A percentile compares a stretch with the other conserved stretches of the same genome.
Conservation (phyloP, 768 basidiomycete species). For the Sutorius australiensis region DNA sequence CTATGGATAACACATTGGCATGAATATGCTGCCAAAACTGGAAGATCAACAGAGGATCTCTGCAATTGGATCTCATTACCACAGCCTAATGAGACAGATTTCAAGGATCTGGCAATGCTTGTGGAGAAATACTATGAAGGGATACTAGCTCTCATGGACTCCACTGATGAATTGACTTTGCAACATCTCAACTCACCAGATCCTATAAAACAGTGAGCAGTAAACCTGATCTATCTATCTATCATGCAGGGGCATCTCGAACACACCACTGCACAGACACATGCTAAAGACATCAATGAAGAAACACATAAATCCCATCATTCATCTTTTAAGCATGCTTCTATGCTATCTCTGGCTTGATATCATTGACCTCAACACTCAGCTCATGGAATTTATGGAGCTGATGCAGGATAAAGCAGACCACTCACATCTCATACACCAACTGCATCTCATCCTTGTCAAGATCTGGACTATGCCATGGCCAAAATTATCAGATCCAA, state of each 20-base stretch:
- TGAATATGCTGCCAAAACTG: not conserved
- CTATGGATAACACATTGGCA: not conserved
- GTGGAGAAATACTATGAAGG: not conserved
- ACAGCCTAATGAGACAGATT: not conserved
- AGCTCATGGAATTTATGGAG: not conserved
- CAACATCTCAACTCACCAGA: conserved; percentile 9
- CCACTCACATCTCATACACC: not conserved
- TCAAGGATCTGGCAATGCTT: fast-evolving
- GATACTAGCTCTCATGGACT: not conserved
- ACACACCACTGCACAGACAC: conserved; percentile 23
- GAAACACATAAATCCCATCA: conserved; percentile 5
- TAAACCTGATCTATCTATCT: too few species aligned
- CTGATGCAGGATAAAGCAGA: not conserved
- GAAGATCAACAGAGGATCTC: fast-evolving
- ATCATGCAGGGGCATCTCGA: conserved; percentile 11
- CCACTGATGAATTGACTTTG: conserved; percentile 5
- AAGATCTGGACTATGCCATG: conserved; percentile 10
- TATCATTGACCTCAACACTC: not conserved
- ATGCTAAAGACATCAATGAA: conserved; percentile 8
- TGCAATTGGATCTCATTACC: fast-evolving
- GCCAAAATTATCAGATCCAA: not conserved
- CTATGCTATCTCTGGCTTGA: not conserved
- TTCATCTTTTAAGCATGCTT: conserved; percentile 1
- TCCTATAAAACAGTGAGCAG: conserved; percentile 2
- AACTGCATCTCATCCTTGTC: conserved; percentile 6